Evolutionary conservation across 257 asterid genomes (phyloP), one percentile per base, ranked within the genome.

Genomic region (Penstemon davidsonii): DNA sequence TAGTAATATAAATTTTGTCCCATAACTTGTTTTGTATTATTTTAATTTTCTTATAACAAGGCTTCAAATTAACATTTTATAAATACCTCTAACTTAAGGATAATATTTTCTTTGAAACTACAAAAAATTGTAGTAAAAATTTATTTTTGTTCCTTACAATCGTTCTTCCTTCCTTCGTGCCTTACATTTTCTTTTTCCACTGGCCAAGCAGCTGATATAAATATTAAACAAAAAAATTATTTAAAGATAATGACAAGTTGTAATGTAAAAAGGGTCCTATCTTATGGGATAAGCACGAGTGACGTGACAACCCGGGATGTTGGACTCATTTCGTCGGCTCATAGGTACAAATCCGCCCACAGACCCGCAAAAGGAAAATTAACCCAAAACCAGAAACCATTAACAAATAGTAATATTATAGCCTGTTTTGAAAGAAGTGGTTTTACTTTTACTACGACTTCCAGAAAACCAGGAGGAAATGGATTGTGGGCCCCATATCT

Each of bases 381-480:
- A 59, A 59, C 70, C 58, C 39, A 81, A 88, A 51, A 82, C 88
- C 87, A n/a, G 75, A 83, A 76, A 79, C 89, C 79, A 52, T 77
- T 69, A 36, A 62, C 73, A 66, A 58, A 62, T 62, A 33, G 0
- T 1, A 25, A 25, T 25, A 25, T 25, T 2, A 25, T 64, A 19
- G 25, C 60, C 67, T 64, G 88, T 82, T 78, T 84, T 60, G 4
- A 3, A 2, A 40, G 13, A 40, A 69, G 64, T 66, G 73, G 81
- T 70, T 72, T 78, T 70, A 40, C 62, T 58, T 7, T 43, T 69
- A 60, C 64, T 39, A 50, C 58, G 55, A 67, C 66, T 73, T 85
- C 96, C 96, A 63, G 77, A 71, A 86, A 85, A 89, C 87, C 88
- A 75, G 96, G 96, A 89, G 86, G 59, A 51, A 76, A 13, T 58